Conservation (phyloP, 2,329 filamentous ascomycete species). For the Raffaelea deltoideospora region DNA sequence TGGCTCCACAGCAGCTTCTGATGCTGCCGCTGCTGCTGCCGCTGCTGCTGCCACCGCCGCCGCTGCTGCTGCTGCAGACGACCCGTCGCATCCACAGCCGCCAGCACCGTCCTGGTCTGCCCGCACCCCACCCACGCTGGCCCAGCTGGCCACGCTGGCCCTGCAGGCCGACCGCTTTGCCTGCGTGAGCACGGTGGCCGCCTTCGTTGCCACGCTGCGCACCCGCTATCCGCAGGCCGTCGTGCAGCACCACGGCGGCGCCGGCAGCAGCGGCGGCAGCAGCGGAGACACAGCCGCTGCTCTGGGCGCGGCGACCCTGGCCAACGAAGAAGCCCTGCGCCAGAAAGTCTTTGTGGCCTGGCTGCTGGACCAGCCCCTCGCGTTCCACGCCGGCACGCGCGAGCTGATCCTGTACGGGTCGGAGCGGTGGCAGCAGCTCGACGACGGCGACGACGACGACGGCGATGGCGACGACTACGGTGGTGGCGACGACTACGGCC, state of each 20-base stretch:
- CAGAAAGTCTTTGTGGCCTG: constrained; percentile 56
- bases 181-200: constrained; percentile 39
- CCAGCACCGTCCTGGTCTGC: constrained; percentile 2
- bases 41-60: no score
- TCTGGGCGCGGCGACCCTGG: constrained; percentile 21
- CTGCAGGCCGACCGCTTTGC: constrained; percentile 63
- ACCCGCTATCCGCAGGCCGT: constrained; percentile 29
- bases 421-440: constrained; percentile 32
- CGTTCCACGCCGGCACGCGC: constrained; percentile 45
- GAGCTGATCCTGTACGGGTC: constrained; percentile 55
- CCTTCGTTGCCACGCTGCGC: constrained; percentile 34
- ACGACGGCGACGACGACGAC: not conserved
- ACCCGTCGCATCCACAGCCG: not conserved
- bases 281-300: constrained; percentile 15
- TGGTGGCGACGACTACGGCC: constrained; percentile 18
- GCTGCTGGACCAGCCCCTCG: constrained; percentile 45
- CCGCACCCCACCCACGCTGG: constrained; percentile 32
- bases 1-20: no score
- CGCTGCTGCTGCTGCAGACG: no score
- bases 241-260: constrained; percentile 6
- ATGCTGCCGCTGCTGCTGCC: no score
- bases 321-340: constrained; percentile 45
- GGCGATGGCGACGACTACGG: constrained; percentile 13
- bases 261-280: constrained; percentile 10
- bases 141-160: constrained; percentile 51